Conservation (phyloP, 306 rosid genomes). For the Vigna reflexopilosa region DNA sequence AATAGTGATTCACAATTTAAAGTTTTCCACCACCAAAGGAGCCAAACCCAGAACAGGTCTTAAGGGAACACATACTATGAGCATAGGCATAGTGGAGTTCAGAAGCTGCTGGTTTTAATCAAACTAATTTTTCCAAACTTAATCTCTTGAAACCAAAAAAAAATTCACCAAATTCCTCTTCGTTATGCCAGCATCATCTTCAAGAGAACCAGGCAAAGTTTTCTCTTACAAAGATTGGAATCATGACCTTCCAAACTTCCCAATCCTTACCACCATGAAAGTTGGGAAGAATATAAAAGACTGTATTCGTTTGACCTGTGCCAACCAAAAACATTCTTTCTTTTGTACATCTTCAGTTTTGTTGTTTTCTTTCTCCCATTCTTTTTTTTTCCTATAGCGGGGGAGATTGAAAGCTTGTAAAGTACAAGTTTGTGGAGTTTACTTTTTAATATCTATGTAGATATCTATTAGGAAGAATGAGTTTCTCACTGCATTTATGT, state of each 20-base stretch:
- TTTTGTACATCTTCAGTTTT: slow-evolving; percentile 29
- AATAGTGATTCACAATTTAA: slow-evolving; percentile 57
- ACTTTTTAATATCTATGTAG: slow-evolving; percentile 23
- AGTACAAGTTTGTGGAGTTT: slow-evolving; percentile 30
- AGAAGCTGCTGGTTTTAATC: slow-evolving; percentile 40
- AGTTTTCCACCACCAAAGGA: slow-evolving; percentile 41
- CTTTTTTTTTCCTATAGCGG: slow-evolving; percentile 19
- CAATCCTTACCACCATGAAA: slow-evolving; percentile 11
- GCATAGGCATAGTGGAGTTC: slow-evolving; percentile 17
- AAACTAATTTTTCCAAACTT: slow-evolving; percentile 8
- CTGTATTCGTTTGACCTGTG: slow-evolving; percentile 43
- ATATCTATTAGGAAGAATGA: slow-evolving; percentile 30
- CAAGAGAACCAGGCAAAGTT: neutral
- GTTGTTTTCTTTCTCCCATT: slow-evolving; percentile 40
- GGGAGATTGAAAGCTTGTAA: slow-evolving; percentile 52
- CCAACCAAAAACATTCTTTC: slow-evolving; percentile 21
- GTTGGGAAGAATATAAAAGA: slow-evolving; percentile 13
- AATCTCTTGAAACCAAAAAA: neutral
- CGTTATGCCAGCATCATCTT: slow-evolving; percentile 23
- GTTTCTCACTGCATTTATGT: slow-evolving; percentile 3
- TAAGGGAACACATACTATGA: slow-evolving; percentile 35
- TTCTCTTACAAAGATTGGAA: slow-evolving; percentile 4
- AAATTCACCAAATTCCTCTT: slow-evolving; percentile 1
- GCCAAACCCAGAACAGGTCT: slow-evolving; percentile 25
- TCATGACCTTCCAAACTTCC: slow-evolving; percentile 14